Evolutionary conservation across 495 filamentous ascomycete genomes (phyloP).

Genomic region (Amniculicola lignicola): DNA sequence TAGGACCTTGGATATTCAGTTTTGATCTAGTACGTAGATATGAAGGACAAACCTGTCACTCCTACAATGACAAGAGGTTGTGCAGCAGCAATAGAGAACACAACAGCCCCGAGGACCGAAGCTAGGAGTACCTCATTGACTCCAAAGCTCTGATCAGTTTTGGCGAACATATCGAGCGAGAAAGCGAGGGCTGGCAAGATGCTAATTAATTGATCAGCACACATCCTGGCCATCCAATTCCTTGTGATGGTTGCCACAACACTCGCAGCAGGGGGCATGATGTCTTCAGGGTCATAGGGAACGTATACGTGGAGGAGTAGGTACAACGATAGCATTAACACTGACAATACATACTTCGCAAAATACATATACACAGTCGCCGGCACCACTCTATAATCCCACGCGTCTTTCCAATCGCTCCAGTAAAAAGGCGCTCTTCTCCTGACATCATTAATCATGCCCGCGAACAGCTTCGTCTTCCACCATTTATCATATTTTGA

Average conservation of each 20-base stretch:
- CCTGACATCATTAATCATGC: conserved; percentile 46
- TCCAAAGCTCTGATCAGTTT: conserved; percentile 45
- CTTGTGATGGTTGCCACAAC: too few relatives aligned
- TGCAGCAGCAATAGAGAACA: conserved; percentile 40
- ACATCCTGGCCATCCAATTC: too few relatives aligned
- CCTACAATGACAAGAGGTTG: conserved; percentile 67
- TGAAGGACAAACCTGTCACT: conserved; percentile 61
- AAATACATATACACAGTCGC: conserved; percentile 49
- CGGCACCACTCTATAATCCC: conserved; percentile 44
- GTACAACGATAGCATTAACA: background rate
- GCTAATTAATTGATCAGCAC: conserved; percentile 22
- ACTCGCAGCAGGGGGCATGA: too few relatives aligned
- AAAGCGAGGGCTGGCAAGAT: conserved; percentile 50
- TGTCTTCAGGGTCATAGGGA: too few relatives aligned
- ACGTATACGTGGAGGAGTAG: too few relatives aligned
- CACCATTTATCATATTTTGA: conserved; percentile 28
- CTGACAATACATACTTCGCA: conserved; percentile 41
- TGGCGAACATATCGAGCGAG: conserved; percentile 45
- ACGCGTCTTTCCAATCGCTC: conserved; percentile 46
- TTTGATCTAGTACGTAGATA: background rate
- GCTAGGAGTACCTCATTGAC: conserved; percentile 49
- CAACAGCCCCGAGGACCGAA: conserved; percentile 45
- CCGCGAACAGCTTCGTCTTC: conserved; percentile 39
- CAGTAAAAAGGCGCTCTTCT: conserved; percentile 45
- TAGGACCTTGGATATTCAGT: conserved; percentile 29